These are phyloP conservation scores for Lachnellula suecica DNA, from an alignment of 2,329 filamentous ascomycete genomes.

Conservation along the genomic window DNA sequence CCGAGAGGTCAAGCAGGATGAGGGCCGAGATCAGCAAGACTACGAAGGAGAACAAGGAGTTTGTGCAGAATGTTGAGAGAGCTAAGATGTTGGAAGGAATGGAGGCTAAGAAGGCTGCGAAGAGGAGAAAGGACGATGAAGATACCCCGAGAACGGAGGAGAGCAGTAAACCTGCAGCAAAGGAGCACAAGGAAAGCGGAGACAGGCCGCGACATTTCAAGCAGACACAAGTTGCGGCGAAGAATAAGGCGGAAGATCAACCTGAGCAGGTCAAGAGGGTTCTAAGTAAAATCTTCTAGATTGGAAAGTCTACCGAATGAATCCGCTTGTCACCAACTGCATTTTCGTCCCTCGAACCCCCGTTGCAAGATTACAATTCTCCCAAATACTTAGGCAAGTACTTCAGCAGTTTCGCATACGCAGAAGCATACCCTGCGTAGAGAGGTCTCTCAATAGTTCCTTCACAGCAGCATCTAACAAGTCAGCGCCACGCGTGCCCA, in stretches of 20 bases:
- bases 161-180: slow-evolving; percentile 20
- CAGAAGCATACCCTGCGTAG: too few relatives aligned
- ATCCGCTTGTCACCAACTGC: too few relatives aligned
- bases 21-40: slow-evolving; percentile 75
- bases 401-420: too few relatives aligned
- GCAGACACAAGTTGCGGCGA: slow-evolving; percentile 61
- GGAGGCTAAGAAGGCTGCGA: slow-evolving; percentile 56
- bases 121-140: slow-evolving; percentile 38
- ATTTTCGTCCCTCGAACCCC: too few relatives aligned
- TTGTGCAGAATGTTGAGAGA: slow-evolving; percentile 75
- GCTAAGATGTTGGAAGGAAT: slow-evolving; percentile 79
- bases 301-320: too few relatives aligned
- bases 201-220: slow-evolving; percentile 57
- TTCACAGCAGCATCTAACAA: too few relatives aligned
- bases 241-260: slow-evolving; percentile 45
- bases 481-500: too few relatives aligned
- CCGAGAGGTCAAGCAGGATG: slow-evolving; percentile 73
- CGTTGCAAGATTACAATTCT: neutral
- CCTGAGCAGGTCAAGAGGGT: slow-evolving; percentile 58
- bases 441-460: too few relatives aligned
- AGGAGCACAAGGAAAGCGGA: slow-evolving; percentile 28
- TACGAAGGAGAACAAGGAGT: slow-evolving; percentile 77
- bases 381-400: too few relatives aligned
- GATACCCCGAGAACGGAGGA: slow-evolving; percentile 23
- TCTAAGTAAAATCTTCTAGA: slow-evolving; percentile 63